These are phyloP conservation scores for Aaosphaeria arxii DNA, from an alignment of 2,329 filamentous ascomycete genomes.

Conservation along the genomic window DNA sequence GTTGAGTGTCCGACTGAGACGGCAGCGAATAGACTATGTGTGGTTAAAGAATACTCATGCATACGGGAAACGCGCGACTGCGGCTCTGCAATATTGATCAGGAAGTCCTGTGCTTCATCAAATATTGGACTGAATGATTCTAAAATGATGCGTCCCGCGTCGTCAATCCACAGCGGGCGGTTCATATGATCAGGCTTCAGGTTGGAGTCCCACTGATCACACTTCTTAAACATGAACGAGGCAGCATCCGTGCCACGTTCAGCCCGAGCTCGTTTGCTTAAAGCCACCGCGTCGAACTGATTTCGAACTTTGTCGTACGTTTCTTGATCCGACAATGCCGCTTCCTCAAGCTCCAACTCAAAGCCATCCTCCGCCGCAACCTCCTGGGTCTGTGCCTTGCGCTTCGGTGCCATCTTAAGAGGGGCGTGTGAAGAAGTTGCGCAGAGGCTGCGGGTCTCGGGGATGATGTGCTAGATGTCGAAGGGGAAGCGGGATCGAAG, in stretches of 20 bases:
- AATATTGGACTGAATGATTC: slow-evolving; percentile 92
- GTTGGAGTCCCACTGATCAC: slow-evolving; percentile 78
- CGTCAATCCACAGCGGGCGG: slow-evolving; percentile 91
- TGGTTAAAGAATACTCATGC: slow-evolving; percentile 89
- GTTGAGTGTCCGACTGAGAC: slow-evolving; percentile 91
- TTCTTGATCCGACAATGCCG: slow-evolving; percentile 45
- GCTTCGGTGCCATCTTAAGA: slow-evolving; percentile 43
- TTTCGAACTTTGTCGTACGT: slow-evolving; percentile 47
- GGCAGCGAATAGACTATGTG: slow-evolving; percentile 91
- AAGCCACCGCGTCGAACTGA: slow-evolving; percentile 33
- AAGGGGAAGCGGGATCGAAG: no score
- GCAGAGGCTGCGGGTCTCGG: neutral
- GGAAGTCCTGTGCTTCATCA: slow-evolving; percentile 83
- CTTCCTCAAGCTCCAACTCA: slow-evolving; percentile 46
- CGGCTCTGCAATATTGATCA: slow-evolving; percentile 94
- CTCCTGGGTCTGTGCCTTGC: slow-evolving; percentile 39
- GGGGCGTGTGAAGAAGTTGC: neutral
- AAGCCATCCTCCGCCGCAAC: slow-evolving; percentile 56
- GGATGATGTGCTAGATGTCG: no score
- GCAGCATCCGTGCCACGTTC: slow-evolving; percentile 46
- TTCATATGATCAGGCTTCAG: slow-evolving; percentile 88
- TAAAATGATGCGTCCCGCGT: slow-evolving; percentile 79
- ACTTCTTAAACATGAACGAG: slow-evolving; percentile 56
- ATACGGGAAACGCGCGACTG: slow-evolving; percentile 84
- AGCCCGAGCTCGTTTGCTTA: slow-evolving; percentile 27